These are phyloP conservation scores for Paramecium biaurelia DNA, from an alignment of 73 alveolate species.

Conservation along the genomic window DNA sequence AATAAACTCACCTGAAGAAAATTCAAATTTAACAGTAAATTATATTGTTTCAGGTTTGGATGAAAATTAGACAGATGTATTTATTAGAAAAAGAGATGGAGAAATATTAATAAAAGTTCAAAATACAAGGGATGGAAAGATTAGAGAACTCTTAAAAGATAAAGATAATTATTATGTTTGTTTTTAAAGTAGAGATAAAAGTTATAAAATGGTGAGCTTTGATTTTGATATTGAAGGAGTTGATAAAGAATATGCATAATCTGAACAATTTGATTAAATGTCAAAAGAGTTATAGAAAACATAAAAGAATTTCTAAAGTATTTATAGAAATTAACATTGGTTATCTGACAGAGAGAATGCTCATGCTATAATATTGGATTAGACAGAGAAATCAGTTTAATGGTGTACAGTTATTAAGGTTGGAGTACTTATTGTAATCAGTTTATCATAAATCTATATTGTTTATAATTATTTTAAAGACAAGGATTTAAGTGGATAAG, in stretches of 20 bases:
- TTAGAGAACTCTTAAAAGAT: neutral
- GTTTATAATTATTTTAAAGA: conserved; percentile 34
- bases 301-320: neutral
- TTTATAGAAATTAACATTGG: conserved; percentile 30
- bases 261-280: neutral
- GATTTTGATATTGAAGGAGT: conserved; percentile 44
- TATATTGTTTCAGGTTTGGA: neutral
- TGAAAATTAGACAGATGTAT: neutral
- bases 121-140: neutral
- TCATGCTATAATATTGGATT: neutral
- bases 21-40: neutral
- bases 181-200: neutral
- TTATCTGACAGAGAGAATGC: conserved; percentile 28
- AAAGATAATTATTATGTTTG: conserved; percentile 1
- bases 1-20: neutral
- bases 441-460: neutral
- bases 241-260: conserved; percentile 34
- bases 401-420: conserved; percentile 21
- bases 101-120: neutral
- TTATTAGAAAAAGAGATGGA: neutral
- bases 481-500: neutral
- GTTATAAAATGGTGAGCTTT: neutral
- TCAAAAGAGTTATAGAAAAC: neutral
- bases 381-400: conserved; percentile 35
- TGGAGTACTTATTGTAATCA: neutral